A percentile compares a stretch with the other conserved stretches of the same genome.
Conservation (phyloP, 1,139 yeast species). For the Torulaspora pretoriensis region DNA sequence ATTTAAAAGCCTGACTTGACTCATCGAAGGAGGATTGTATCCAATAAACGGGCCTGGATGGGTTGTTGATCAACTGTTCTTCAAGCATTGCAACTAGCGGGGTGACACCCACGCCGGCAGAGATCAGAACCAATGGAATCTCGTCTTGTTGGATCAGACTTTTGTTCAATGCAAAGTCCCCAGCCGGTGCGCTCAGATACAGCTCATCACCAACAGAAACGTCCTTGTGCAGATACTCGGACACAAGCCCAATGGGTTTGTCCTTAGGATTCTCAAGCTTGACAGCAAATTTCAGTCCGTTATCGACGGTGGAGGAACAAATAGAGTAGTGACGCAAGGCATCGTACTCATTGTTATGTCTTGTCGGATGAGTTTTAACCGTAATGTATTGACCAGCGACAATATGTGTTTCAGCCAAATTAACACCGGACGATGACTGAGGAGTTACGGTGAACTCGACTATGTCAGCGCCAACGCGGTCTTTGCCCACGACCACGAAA, state of each 20-base stretch:
- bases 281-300: slow-evolving; percentile 44
- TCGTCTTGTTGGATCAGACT: slow-evolving; percentile 26
- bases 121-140: slow-evolving; percentile 44
- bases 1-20: slow-evolving; percentile 26
- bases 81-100: slow-evolving; percentile 55
- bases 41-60: slow-evolving; percentile 34
- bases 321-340: slow-evolving; percentile 36
- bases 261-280: slow-evolving; percentile 36
- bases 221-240: slow-evolving; percentile 48
- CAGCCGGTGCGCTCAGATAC: slow-evolving; percentile 57
- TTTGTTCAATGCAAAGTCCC: slow-evolving; percentile 45
- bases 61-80: slow-evolving; percentile 29
- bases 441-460: slow-evolving; percentile 54
- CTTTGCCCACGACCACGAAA: slow-evolving; percentile 45
- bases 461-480: slow-evolving; percentile 42
- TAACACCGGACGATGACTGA: slow-evolving; percentile 35
- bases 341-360: slow-evolving; percentile 30
- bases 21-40: slow-evolving; percentile 30
- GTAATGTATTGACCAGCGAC: slow-evolving; percentile 58
- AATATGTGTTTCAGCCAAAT: slow-evolving; percentile 40
- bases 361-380: slow-evolving; percentile 42
- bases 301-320: slow-evolving; percentile 26
- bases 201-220: slow-evolving; percentile 49
- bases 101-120: slow-evolving; percentile 69
- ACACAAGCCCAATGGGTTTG: slow-evolving; percentile 49